Percentiles rank a stretch among this genome's conserved stretches.
Evolutionary conservation across 305 asterid species (phyloP).

Genomic region (Solanum aculeatissimum): DNA sequence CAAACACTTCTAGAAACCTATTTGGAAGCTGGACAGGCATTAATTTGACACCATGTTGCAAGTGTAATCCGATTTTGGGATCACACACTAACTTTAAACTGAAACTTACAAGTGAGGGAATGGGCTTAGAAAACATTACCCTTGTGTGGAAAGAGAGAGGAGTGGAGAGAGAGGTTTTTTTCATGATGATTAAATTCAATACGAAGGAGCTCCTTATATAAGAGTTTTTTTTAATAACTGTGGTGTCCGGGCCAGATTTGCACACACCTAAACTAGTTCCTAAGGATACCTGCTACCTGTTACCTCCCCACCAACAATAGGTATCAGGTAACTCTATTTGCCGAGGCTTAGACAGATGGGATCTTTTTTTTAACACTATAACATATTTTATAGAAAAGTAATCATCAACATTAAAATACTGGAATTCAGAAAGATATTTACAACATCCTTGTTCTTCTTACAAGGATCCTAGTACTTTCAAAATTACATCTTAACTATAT

Average conservation of each 20-base stretch:
- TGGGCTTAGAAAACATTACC: not conserved
- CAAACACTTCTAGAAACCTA: not conserved
- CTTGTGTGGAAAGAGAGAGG: not conserved
- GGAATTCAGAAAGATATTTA: too few species aligned
- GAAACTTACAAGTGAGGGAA: not conserved
- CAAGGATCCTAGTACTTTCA: too few species aligned
- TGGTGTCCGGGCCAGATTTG: not conserved
- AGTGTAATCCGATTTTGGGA: not conserved
- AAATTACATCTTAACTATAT: too few species aligned
- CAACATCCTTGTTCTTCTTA: too few species aligned
- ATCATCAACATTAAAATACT: too few species aligned
- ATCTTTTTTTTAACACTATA: too few species aligned
- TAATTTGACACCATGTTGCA: not conserved
- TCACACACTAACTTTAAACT: not conserved
- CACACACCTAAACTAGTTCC: not conserved
- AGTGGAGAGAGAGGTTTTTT: not conserved
- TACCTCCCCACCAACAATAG: not conserved
- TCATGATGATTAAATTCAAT: not conserved
- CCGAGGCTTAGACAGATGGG: too few species aligned
- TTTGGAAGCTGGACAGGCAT: not conserved
- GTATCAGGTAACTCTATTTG: not conserved
- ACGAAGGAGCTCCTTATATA: not conserved
- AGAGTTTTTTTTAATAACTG: not conserved
- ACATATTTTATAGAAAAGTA: too few species aligned
- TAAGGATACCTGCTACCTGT: too few species aligned